Percentiles rank a stretch among this genome's conserved stretches.
phyloP scores from a whole-genome alignment of 768 basidiomycete species.

The Pluteus cervinus region DNA sequence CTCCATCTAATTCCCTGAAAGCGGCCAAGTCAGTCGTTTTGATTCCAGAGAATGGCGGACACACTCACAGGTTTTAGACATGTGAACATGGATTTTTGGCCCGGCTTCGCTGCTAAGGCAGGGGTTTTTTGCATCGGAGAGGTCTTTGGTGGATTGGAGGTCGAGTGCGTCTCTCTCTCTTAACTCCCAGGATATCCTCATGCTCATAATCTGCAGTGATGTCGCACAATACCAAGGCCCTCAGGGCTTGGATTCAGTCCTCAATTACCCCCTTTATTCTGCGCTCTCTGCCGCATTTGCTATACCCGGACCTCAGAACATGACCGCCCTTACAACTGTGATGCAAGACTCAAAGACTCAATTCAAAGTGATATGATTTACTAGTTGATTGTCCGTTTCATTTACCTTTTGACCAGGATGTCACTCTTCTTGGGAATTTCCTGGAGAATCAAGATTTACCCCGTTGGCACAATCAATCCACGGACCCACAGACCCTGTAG shows the following conservation, averaged over 20 bases:
- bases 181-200: background rate
- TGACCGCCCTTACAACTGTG: slow-evolving; percentile 45
- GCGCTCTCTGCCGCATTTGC: slow-evolving; percentile 59
- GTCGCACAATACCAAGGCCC: slow-evolving; percentile 57
- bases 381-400: slow-evolving; percentile 4
- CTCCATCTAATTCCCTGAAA: slow-evolving; percentile 29
- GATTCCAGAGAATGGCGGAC: background rate
- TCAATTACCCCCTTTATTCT: slow-evolving; percentile 67
- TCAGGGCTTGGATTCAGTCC: slow-evolving; percentile 56
- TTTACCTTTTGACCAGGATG: slow-evolving; percentile 22
- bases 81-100: slow-evolving; percentile 73
- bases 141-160: slow-evolving; percentile 52
- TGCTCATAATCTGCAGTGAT: slow-evolving; percentile 16
- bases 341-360: slow-evolving; percentile 47
- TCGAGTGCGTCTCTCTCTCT: slow-evolving; percentile 31
- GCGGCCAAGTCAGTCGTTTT: slow-evolving; percentile 34
- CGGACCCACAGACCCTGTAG: slow-evolving; percentile 70
- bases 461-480: slow-evolving; percentile 66
- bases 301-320: slow-evolving; percentile 66
- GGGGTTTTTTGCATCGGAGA: slow-evolving; percentile 87
- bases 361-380: slow-evolving; percentile 32
- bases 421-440: slow-evolving; percentile 61
- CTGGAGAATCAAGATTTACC: slow-evolving; percentile 76
- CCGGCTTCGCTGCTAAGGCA: slow-evolving; percentile 62
- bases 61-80: slow-evolving; percentile 37